phyloP scores from a whole-genome alignment of 2,329 filamentous ascomycete genomes.

The Aspergillus fijiensis region DNA sequence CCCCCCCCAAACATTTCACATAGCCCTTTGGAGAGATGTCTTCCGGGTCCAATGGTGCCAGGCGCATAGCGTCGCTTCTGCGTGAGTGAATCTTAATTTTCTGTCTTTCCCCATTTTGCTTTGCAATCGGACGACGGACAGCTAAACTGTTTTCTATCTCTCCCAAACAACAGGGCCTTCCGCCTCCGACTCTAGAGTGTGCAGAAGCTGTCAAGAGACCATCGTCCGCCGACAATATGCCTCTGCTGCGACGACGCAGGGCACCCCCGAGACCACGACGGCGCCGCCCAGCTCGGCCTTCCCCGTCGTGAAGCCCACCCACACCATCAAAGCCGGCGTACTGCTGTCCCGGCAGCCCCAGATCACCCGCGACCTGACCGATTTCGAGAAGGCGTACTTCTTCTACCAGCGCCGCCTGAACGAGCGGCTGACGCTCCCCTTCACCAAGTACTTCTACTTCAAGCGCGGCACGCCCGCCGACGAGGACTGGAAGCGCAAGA shows the following conservation, averaged over 20 bases:
- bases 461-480: slow-evolving; percentile 82
- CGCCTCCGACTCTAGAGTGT: slow-evolving; percentile 41
- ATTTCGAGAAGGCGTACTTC: slow-evolving; percentile 90
- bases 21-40: slow-evolving; percentile 31
- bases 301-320: slow-evolving; percentile 36
- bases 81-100: slow-evolving; percentile 30
- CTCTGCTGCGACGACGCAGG: slow-evolving; percentile 41
- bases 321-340: slow-evolving; percentile 63
- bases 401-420: slow-evolving; percentile 97
- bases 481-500: slow-evolving; percentile 86
- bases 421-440: slow-evolving; percentile 83
- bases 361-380: slow-evolving; percentile 76
- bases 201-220: slow-evolving; percentile 46
- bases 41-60: slow-evolving; percentile 42
- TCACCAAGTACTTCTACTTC: slow-evolving; percentile 91
- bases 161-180: slow-evolving; percentile 30
- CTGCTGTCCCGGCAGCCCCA: slow-evolving; percentile 86
- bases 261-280: slow-evolving; percentile 38
- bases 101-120: background rate
- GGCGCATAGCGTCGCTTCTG: slow-evolving; percentile 41
- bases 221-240: slow-evolving; percentile 42
- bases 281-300: slow-evolving; percentile 21
- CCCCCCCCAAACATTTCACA: slow-evolving; percentile 1
- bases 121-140: background rate
- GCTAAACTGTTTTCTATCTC: slow-evolving; percentile 14